Evolutionary conservation across 495 filamentous ascomycete species (phyloP).

Genomic region (Neurospora intermedia): DNA sequence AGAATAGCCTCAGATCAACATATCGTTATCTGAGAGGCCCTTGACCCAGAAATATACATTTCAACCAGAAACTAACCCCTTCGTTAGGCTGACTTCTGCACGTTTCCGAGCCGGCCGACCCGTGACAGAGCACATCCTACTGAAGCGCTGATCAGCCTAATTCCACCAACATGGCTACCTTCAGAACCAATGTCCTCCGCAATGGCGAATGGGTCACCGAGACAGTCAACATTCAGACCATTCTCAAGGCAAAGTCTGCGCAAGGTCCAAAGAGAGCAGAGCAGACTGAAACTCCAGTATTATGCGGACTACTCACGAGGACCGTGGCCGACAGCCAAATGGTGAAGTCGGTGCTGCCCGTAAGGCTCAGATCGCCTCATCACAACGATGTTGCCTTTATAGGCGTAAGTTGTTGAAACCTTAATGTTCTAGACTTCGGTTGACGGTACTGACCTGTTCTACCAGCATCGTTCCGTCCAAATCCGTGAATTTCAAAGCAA

Average conservation of each 20-base stretch:
- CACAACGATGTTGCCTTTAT: slow-evolving; percentile 89
- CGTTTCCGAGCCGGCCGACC: neutral
- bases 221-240: slow-evolving; percentile 32
- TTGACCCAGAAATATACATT: neutral
- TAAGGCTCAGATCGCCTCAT: slow-evolving; percentile 53
- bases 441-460: slow-evolving; percentile 14
- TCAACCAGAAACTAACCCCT: neutral
- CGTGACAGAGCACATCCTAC: neutral
- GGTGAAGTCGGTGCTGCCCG: slow-evolving; percentile 71
- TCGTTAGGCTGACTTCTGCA: neutral
- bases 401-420: slow-evolving; percentile 41
- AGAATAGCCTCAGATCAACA: neutral
- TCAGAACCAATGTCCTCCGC: slow-evolving; percentile 44
- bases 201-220: slow-evolving; percentile 51
- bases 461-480: slow-evolving; percentile 54
- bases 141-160: neutral
- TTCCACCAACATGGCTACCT: slow-evolving; percentile 15
- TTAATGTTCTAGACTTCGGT: neutral
- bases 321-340: slow-evolving; percentile 68
- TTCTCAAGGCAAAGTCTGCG: slow-evolving; percentile 24
- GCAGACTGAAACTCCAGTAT: slow-evolving; percentile 32
- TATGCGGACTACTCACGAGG: slow-evolving; percentile 59
- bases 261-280: slow-evolving; percentile 13
- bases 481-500: slow-evolving; percentile 56
- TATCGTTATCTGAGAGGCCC: neutral